A percentile compares a stretch with the other conserved stretches of the same genome.
phyloP scores from a whole-genome alignment of 2,329 filamentous ascomycete genomes.

The Fusarium miscanthi region DNA sequence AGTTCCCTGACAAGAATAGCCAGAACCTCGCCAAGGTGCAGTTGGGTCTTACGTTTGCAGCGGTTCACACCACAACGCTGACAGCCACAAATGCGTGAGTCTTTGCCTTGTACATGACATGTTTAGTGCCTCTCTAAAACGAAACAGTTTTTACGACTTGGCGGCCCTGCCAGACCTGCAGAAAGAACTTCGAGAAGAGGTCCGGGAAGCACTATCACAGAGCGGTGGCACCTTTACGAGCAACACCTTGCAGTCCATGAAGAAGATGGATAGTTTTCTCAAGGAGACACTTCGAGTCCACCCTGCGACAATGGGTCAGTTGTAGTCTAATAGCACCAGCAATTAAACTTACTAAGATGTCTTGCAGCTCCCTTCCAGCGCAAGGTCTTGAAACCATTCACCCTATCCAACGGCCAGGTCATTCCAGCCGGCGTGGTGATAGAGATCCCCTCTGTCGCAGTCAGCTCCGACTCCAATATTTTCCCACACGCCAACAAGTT shows the following conservation, averaged over 20 bases:
- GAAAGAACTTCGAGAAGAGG: background rate
- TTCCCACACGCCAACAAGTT: background rate
- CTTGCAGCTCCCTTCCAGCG: background rate
- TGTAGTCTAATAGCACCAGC: rapidly evolving
- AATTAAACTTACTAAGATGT: rapidly evolving
- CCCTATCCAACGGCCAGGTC: background rate
- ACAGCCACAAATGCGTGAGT: background rate
- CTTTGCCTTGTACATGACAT: too few relatives aligned
- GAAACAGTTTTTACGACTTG: background rate
- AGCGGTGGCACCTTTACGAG: background rate
- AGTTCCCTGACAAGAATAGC: background rate
- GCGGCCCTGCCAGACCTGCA: background rate
- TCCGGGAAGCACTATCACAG: background rate
- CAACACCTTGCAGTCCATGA: background rate
- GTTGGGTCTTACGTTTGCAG: background rate
- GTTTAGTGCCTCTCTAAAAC: background rate
- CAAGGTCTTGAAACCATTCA: background rate
- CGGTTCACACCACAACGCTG: background rate
- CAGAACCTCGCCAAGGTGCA: background rate
- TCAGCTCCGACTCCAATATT: background rate
- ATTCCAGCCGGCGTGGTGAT: background rate
- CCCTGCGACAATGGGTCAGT: background rate
- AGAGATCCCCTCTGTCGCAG: background rate
- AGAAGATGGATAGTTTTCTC: slow-evolving; percentile 10
- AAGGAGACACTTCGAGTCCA: slow-evolving; percentile 1